phyloP scores from a whole-genome alignment of 139 green algal genomes.

The Auxenochlorella pyrenoidosa region DNA sequence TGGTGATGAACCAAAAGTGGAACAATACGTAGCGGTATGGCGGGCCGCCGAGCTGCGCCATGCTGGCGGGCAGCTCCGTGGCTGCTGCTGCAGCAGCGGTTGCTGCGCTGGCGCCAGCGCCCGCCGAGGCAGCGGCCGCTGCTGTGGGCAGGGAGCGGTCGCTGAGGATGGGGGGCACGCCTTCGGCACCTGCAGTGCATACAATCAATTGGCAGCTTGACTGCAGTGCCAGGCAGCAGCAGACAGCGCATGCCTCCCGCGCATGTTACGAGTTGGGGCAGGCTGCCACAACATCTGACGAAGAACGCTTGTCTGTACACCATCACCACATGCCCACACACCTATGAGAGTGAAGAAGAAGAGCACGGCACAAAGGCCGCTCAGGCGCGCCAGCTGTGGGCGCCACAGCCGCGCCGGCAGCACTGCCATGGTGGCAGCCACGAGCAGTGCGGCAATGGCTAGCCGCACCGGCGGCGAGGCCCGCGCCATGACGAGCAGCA shows the following conservation, averaged over 20 bases:
- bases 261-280: no score
- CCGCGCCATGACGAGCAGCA: constrained; percentile 38
- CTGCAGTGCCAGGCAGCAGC: no score
- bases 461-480: constrained; percentile 11
- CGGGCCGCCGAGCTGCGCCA: not conserved
- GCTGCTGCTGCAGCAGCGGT: not conserved
- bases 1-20: constrained; percentile 40
- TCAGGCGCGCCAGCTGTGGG: constrained; percentile 43
- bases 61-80: constrained; percentile 17
- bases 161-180: constrained; percentile 36
- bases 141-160: constrained; percentile 6
- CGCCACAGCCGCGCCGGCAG: constrained; percentile 42
- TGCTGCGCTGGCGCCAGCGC: not conserved
- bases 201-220: no score
- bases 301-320: not conserved
- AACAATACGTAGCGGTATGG: constrained; percentile 43
- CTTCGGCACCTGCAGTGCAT: constrained; percentile 11
- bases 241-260: no score
- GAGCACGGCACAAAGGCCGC: constrained; percentile 32
- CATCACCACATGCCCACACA: not conserved
- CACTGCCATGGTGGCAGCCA: not conserved
- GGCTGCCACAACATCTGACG: not conserved
- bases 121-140: not conserved
- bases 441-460: constrained; percentile 16
- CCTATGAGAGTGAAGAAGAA: constrained; percentile 43